Evolutionary conservation across 2,329 filamentous ascomycete genomes (phyloP).

Genomic region (Arthrinium puccinioides): DNA sequence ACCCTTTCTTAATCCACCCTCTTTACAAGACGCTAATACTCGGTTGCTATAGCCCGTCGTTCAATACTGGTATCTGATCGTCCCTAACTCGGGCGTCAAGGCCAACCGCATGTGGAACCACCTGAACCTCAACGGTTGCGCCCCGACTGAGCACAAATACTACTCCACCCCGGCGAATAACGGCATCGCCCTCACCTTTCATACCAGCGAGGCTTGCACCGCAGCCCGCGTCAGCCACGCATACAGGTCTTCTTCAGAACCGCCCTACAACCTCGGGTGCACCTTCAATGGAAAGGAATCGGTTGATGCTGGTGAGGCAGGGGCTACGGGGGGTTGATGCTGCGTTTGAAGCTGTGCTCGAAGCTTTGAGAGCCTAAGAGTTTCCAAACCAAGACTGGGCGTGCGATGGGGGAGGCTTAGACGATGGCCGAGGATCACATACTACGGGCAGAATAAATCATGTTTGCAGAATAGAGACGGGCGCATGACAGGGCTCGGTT

Average conservation of each 20-base stretch:
- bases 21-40: neutral
- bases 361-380: no score
- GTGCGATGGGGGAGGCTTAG: no score
- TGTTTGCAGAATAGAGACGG: no score
- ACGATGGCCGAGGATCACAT: no score
- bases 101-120: conserved; percentile 3
- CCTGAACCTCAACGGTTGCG: conserved; percentile 5
- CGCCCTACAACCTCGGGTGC: conserved; percentile 1
- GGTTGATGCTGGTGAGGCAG: no score
- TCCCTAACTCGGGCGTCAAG: neutral
- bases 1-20: neutral
- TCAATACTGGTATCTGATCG: conserved; percentile 3
- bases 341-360: no score
- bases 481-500: no score
- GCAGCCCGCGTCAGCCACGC: conserved; percentile 13
- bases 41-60: conserved; percentile 1
- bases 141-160: conserved; percentile 3
- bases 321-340: no score
- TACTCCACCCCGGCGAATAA: neutral
- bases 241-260: conserved; percentile 18
- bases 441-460: no score
- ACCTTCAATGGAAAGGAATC: conserved; percentile 1
- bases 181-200: conserved; percentile 2
- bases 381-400: no score
- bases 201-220: conserved; percentile 4